Conservation (phyloP, 2,329 filamentous ascomycete species). For the Aspergillus quadricinctus region DNA sequence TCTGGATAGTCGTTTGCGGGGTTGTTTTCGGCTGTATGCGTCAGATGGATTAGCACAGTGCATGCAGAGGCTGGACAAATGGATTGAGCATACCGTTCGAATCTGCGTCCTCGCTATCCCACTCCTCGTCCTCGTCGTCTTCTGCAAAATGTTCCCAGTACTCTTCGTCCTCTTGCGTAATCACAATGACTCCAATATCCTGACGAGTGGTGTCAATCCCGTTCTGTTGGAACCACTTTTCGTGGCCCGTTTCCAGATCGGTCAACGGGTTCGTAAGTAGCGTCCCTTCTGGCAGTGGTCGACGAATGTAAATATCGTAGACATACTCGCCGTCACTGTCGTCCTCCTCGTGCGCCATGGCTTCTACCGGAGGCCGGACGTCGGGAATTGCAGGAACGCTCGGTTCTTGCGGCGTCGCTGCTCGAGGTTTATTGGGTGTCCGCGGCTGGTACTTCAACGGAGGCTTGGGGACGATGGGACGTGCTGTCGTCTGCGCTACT, state of each 20-base stretch:
- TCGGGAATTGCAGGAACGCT: constrained; percentile 2
- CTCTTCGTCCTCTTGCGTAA: constrained; percentile 43
- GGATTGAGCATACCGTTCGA: constrained; percentile 49
- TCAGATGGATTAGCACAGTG: constrained; percentile 1
- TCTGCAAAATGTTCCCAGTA: constrained; percentile 55
- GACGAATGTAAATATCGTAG: constrained; percentile 59
- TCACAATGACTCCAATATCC: constrained; percentile 40
- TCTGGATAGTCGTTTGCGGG: constrained; percentile 50
- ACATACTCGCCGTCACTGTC: constrained; percentile 53
- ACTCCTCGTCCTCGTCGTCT: constrained; percentile 52
- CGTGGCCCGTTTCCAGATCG: constrained; percentile 23
- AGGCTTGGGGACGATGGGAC: constrained; percentile 20
- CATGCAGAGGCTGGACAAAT: neutral
- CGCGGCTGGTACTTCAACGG: constrained; percentile 36
- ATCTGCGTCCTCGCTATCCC: constrained; percentile 59
- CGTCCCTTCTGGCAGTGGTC: constrained; percentile 33
- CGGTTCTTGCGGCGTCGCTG: constrained; percentile 2
- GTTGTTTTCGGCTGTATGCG: constrained; percentile 44
- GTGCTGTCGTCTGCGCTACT: constrained; percentile 3
- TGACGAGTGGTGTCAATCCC: constrained; percentile 27
- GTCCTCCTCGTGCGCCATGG: constrained; percentile 27
- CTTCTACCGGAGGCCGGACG: constrained; percentile 2
- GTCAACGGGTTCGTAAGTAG: constrained; percentile 33
- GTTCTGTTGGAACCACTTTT: constrained; percentile 22
- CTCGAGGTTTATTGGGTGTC: constrained; percentile 27